A percentile compares a stretch with the other conserved stretches of the same genome.
Conservation (phyloP, 1,284 basidiomycete genomes). For the Albatrellus sp. region DNA sequence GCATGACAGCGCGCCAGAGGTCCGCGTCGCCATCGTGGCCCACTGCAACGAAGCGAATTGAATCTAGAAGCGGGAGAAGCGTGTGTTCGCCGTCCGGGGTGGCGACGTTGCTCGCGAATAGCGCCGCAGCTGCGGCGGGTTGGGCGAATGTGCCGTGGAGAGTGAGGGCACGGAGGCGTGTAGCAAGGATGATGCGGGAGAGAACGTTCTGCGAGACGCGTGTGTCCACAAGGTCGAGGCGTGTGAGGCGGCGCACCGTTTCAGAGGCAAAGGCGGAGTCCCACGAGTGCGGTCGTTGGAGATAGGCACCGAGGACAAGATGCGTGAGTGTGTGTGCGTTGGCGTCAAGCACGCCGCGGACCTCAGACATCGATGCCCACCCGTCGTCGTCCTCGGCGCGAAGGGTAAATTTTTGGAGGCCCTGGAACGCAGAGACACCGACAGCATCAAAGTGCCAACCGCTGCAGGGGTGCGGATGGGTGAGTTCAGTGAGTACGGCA, state of each 20-base stretch:
- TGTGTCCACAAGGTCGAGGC: conserved; percentile 55
- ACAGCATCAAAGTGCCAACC: conserved; percentile 60
- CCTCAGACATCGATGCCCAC: conserved; percentile 53
- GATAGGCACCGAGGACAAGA: conserved; percentile 52
- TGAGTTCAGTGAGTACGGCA: neutral
- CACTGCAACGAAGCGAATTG: conserved; percentile 49
- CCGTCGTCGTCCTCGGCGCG: conserved; percentile 60
- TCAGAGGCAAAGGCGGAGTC: conserved; percentile 48
- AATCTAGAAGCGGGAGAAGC: conserved; percentile 45
- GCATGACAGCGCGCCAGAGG: conserved; percentile 39
- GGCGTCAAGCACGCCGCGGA: conserved; percentile 48
- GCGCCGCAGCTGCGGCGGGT: conserved; percentile 38
- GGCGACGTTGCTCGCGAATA: conserved; percentile 52
- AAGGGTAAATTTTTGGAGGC: conserved; percentile 49
- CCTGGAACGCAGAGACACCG: conserved; percentile 47
- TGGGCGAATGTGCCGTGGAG: conserved; percentile 54
- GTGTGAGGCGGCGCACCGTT: conserved; percentile 50
- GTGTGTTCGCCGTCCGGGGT: conserved; percentile 38
- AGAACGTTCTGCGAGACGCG: conserved; percentile 50
- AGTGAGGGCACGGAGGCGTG: conserved; percentile 44
- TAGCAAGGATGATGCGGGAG: conserved; percentile 46
- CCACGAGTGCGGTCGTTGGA: conserved; percentile 49
- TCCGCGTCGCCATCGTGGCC: conserved; percentile 44
- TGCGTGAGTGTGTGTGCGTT: conserved; percentile 46
- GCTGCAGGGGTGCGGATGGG: conserved; percentile 15